phyloP scores from a whole-genome alignment of 768 basidiomycete species.

The Suillus variegatus region DNA sequence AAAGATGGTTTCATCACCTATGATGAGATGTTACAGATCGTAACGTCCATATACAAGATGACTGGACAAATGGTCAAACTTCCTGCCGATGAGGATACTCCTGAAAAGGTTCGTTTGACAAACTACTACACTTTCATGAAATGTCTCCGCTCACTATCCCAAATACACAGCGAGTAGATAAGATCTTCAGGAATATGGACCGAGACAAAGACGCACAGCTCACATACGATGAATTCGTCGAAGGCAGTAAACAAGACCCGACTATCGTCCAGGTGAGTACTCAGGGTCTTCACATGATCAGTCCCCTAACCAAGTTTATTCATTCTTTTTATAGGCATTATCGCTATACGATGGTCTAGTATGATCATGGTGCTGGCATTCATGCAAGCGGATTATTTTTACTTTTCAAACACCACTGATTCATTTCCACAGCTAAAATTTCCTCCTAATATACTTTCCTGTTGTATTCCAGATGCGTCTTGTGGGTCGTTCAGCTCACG shows the following conservation, averaged over 20 bases:
- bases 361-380: constrained; percentile 10
- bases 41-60: constrained; percentile 99
- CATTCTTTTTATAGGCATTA: constrained; percentile 60
- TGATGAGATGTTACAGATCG: constrained; percentile 98
- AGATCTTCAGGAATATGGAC: constrained; percentile 99
- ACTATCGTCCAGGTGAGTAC: constrained; percentile 91
- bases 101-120: constrained; percentile 75
- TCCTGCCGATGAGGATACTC: constrained; percentile 98
- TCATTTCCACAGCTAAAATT: constrained; percentile 25
- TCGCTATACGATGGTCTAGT: constrained; percentile 96
- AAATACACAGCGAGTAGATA: constrained; percentile 82
- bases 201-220: constrained; percentile 90
- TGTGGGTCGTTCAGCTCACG: constrained; percentile 1
- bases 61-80: constrained; percentile 99
- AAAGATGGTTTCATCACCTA: constrained; percentile 98
- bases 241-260: constrained; percentile 98
- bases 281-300: constrained; percentile 12
- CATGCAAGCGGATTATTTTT: neutral
- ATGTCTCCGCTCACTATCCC: constrained; percentile 8
- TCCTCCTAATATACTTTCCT: constrained; percentile 26
- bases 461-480: constrained; percentile 5
- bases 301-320: constrained; percentile 13
- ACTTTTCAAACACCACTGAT: neutral
- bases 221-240: constrained; percentile 96
- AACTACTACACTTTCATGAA: constrained; percentile 14